These are phyloP conservation scores for Candida lessepsii DNA, from an alignment of 805 yeast species.

Conservation along the genomic window DNA sequence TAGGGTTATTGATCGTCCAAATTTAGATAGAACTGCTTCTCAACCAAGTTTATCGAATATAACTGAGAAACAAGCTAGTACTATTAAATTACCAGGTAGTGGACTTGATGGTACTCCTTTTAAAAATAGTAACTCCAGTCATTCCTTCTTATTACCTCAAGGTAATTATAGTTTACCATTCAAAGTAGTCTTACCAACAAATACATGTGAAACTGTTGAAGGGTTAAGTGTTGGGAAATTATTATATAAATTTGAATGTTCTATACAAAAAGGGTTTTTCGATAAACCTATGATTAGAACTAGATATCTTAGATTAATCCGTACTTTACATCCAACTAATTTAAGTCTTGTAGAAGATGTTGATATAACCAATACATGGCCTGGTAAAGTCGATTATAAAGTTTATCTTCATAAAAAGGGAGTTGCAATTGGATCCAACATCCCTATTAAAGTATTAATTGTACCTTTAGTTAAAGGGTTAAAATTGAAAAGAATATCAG, in stretches of 20 bases:
- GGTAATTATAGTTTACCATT: slow-evolving; percentile 57
- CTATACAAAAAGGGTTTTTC: slow-evolving; percentile 42
- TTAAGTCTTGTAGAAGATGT: slow-evolving; percentile 41
- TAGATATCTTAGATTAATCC: slow-evolving; percentile 43
- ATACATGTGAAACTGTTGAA: slow-evolving; percentile 50
- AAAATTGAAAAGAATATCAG: slow-evolving; percentile 23
- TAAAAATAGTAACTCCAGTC: slow-evolving; percentile 23
- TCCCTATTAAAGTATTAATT: slow-evolving; percentile 42
- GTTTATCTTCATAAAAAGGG: slow-evolving; percentile 44
- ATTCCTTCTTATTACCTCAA: slow-evolving; percentile 44
- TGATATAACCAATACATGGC: slow-evolving; percentile 52
- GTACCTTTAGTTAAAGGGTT: slow-evolving; percentile 50
- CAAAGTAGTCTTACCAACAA: slow-evolving; percentile 42
- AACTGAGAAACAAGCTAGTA: slow-evolving; percentile 5
- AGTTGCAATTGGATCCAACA: slow-evolving; percentile 45
- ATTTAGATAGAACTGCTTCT: slow-evolving; percentile 29
- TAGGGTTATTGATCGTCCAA: slow-evolving; percentile 2
- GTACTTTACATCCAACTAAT: slow-evolving; percentile 44
- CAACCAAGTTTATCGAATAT: slow-evolving; percentile 20
- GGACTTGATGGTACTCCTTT: slow-evolving; percentile 48
- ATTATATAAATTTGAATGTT: slow-evolving; percentile 42
- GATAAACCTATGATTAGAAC: slow-evolving; percentile 34
- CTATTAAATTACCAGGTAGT: slow-evolving; percentile 28
- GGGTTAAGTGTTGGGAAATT: slow-evolving; percentile 44
- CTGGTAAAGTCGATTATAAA: slow-evolving; percentile 50